A percentile compares a stretch with the other conserved stretches of the same genome.
These are phyloP conservation scores for Hippophae tibetana DNA, from an alignment of 306 rosid genomes.

Conservation along the genomic window DNA sequence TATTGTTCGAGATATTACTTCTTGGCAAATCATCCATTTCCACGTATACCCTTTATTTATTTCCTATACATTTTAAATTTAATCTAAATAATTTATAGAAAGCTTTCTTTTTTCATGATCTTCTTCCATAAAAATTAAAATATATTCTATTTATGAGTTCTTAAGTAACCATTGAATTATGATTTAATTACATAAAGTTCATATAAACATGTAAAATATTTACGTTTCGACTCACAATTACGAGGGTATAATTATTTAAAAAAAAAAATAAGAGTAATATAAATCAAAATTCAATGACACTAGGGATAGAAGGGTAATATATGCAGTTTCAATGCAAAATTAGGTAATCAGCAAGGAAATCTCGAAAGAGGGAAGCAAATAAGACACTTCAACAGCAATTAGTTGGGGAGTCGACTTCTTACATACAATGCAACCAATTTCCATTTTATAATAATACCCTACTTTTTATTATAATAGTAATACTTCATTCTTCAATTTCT, in stretches of 20 bases:
- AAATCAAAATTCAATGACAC: too few species aligned
- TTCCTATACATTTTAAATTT: background rate
- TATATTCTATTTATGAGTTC: too few species aligned
- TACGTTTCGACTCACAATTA: background rate
- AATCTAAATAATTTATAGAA: background rate
- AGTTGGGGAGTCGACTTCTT: slow-evolving; percentile 59
- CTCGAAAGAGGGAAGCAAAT: slow-evolving; percentile 24
- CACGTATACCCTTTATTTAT: slow-evolving; percentile 10
- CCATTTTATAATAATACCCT: slow-evolving; percentile 16
- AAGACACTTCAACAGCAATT: slow-evolving; percentile 41
- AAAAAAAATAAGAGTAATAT: background rate
- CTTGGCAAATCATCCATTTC: slow-evolving; percentile 6
- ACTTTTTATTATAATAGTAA: slow-evolving; percentile 6
- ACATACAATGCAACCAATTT: slow-evolving; percentile 34
- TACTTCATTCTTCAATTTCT: background rate
- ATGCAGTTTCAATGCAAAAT: background rate
- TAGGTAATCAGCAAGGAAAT: slow-evolving; percentile 10
- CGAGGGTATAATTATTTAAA: background rate
- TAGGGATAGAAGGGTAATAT: slow-evolving; percentile 29
- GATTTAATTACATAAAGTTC: too few species aligned
- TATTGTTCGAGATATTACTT: slow-evolving; percentile 3
- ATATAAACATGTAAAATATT: too few species aligned
- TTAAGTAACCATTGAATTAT: too few species aligned
- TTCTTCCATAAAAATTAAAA: background rate
- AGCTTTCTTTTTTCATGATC: background rate